Base-by-base conservation (phyloP, 192 early-diverging fungal genomes). In the Mortierella alpina region DNA sequence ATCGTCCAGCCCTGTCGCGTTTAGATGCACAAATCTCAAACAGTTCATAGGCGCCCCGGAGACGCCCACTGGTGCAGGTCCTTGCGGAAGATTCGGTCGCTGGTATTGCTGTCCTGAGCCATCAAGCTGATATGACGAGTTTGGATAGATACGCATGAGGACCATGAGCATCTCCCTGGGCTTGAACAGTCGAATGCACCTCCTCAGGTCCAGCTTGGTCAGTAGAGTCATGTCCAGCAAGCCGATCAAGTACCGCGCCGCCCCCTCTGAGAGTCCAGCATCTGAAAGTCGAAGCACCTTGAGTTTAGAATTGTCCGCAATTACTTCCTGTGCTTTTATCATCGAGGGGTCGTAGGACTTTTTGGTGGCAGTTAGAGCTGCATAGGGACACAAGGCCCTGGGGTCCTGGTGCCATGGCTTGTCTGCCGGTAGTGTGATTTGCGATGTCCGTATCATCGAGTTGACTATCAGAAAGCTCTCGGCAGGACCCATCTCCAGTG, bases 151-250 rank as follows among this genome's bases (percentile, higher is more conserved):
- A 6, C 59, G 49, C 6, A 52, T 31, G 2, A 75, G 58, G 7
- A 75, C 68, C 11, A 39, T 56, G 39, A 75, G 47, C 11, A 75
- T 68, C 66, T 75, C 73, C 5, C 59, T 59, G 12, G 73, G 65
- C 59, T 75, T 75, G 52, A 75, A 75, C 45, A 75, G 44, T 10
- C 66, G 64, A n/a, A 73, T 55, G 39, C 73, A 75, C 22, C 64
- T 49, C n/a, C 65, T 49, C 55, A 75, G 45, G 56, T 75, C 73
- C 59, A 75, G 7, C 39, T 63, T 75, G 5, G 65, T 68, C 46
- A 75, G 12, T 18, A 75, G 52, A 44, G 12, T 68, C 40, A 75
- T 51, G 20, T 75, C 73, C 57, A 75, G 44, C 6, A 61, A 18
- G 5, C 59, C 44, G 17, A 75, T 63, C 12, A 75, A 23, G 31